Evolutionary conservation across 1,139 yeast genomes (phyloP), one percentile per base, ranked within the genome.

Genomic region (Pneumocystis murina): DNA sequence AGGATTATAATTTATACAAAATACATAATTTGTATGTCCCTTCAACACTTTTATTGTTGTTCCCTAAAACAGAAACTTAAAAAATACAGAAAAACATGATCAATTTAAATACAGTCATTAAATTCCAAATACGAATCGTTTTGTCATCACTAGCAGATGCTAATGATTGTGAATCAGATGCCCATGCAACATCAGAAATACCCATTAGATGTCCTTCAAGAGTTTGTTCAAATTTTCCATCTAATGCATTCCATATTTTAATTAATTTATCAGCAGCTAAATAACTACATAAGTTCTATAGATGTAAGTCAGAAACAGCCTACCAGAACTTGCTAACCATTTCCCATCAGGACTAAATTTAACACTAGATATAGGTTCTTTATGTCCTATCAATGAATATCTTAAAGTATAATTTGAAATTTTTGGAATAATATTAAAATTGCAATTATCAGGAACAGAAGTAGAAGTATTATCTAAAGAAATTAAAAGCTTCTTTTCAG

Each of bases 121-220:
- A 73, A 62, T 85, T 81, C 89, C 95, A 89, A 2, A 92, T 75
- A 59, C 92, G 79, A 6, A 91, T 79, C 0, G 95, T 84, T 67
- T 84, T 78, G 73, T 92, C 98, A 72, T 92, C 97, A 0, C 95
- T 86, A 1, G 86, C 92, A 0, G 95, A 83, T 1, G 95, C 97
- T 5, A 92, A 67, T 61, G 85, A 81, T 65, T 78, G 76, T n/a
- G 86, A 79, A 72, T 87, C 85, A 1, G 92, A 91, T 0, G 92
- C 82, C 82, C 90, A 92, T 40, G 80, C 79, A 0, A 89, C 70
- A 67, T 84, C 88, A 5, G 88, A 84, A 2, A 89, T 76, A 0
- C 95, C 95, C 62, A 76, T 78, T 3, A 81, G 72, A 70, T 89
- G 96, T 0, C 91, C 92, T 5, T 69, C 71, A 5, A 86, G 70